These are phyloP conservation scores for Macrolepiota fuliginosa DNA, from an alignment of 768 basidiomycete species.

Conservation along the genomic window DNA sequence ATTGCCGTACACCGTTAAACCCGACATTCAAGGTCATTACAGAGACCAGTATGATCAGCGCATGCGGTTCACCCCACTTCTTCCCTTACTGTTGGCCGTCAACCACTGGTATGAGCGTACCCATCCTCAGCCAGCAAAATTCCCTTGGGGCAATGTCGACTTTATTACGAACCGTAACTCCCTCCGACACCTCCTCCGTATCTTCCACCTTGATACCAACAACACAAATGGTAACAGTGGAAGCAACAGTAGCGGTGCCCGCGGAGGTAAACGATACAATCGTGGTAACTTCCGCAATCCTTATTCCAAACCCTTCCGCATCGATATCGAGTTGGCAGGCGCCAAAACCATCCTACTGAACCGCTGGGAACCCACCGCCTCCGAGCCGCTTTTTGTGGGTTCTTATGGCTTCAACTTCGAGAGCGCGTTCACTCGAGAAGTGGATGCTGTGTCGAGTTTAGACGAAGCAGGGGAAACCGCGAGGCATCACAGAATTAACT, in stretches of 20 bases:
- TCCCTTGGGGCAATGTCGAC: constrained; percentile 35
- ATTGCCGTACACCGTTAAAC: not conserved
- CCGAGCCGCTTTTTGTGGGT: constrained; percentile 25
- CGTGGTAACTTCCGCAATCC: not conserved
- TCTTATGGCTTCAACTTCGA: constrained; percentile 57
- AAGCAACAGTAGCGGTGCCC: not conserved
- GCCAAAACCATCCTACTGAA: constrained; percentile 51
- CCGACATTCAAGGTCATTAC: constrained; percentile 1
- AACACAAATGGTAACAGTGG: constrained; percentile 19
- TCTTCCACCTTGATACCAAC: constrained; percentile 27
- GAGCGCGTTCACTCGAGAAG: constrained; percentile 36
- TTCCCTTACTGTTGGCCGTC: constrained; percentile 13
- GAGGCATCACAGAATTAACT: constrained; percentile 52
- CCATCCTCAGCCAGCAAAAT: constrained; percentile 7
- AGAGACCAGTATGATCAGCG: constrained; percentile 11
- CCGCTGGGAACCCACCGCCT: constrained; percentile 39
- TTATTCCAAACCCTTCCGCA: constrained; percentile 39
- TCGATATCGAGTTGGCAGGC: constrained; percentile 59
- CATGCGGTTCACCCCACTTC: constrained; percentile 3
- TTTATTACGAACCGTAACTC: constrained; percentile 57
- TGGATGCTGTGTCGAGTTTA: constrained; percentile 7
- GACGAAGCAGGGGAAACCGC: constrained; percentile 39
- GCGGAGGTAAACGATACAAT: not conserved
- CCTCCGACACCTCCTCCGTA: constrained; percentile 56
- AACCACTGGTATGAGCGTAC: constrained; percentile 10